Evolutionary conservation across 495 filamentous ascomycete genomes (phyloP).

Genomic region (Chaetomidium leptoderma): DNA sequence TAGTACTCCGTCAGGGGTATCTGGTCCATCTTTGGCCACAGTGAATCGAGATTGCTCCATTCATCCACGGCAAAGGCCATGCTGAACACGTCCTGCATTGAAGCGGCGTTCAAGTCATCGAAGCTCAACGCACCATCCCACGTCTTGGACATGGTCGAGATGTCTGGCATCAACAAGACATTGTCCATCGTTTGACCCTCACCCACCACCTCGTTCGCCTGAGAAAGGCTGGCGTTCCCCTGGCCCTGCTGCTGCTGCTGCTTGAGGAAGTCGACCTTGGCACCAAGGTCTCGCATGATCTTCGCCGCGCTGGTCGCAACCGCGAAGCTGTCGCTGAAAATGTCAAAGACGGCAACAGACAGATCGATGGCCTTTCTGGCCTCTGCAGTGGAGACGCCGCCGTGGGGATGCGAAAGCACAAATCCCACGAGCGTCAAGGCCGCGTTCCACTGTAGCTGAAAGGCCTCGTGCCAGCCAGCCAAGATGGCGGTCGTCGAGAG

Average conservation of each 20-base stretch:
- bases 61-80: conserved; percentile 4
- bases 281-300: conserved; percentile 2
- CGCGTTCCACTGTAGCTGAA: conserved; percentile 5
- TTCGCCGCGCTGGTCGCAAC: neutral
- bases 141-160: neutral
- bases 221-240: neutral
- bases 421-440: neutral
- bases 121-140: neutral
- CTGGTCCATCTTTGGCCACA: neutral
- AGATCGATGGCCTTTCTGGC: neutral
- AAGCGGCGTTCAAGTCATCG: neutral
- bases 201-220: neutral
- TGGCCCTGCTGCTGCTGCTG: neutral
- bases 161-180: neutral
- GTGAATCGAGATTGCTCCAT: conserved; percentile 1
- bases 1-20: neutral
- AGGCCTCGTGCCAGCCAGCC: conserved; percentile 7
- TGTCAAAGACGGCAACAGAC: neutral
- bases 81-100: neutral
- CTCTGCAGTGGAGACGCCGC: neutral
- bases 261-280: neutral
- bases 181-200: neutral
- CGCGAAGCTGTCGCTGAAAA: conserved; percentile 3
- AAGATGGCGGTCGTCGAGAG: neutral
- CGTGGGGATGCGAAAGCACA: neutral